Conservation (phyloP, 306 rosid species). For the Quercus bicolor region DNA sequence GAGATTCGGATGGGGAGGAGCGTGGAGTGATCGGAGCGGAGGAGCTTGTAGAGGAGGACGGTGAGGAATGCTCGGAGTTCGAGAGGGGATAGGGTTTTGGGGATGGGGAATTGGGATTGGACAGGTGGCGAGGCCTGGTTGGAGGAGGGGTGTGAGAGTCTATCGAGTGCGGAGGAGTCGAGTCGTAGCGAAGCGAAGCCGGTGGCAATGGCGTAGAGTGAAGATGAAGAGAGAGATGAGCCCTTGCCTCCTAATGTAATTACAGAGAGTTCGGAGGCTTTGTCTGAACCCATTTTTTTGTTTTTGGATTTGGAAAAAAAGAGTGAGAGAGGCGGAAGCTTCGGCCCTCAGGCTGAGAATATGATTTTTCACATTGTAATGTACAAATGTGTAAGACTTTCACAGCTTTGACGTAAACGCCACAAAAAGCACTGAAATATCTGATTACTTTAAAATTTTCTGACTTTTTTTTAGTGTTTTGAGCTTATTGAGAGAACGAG, state of each 20-base stretch:
- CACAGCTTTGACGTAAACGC: too few species aligned
- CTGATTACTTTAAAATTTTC: too few species aligned
- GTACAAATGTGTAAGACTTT: too few species aligned
- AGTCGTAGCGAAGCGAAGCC: conserved; percentile 42
- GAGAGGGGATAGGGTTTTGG: conserved; percentile 33
- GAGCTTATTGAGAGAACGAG: too few species aligned
- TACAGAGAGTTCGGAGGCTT: conserved; percentile 23
- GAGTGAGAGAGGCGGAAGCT: not conserved
- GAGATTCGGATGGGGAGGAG: conserved; percentile 39
- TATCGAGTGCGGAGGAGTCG: conserved; percentile 60
- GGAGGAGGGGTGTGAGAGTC: conserved; percentile 33
- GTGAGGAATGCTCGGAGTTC: conserved; percentile 51
- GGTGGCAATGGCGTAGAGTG: conserved; percentile 53
- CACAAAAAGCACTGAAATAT: too few species aligned
- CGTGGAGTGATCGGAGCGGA: conserved; percentile 30
- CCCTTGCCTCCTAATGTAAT: conserved; percentile 76
- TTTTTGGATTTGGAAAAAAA: not conserved
- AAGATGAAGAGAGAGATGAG: conserved; percentile 62
- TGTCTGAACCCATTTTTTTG: conserved; percentile 44
- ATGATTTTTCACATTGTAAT: too few species aligned
- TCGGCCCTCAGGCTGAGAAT: too few species aligned
- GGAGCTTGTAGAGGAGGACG: conserved; percentile 66
- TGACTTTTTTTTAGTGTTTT: too few species aligned
- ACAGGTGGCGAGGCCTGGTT: conserved; percentile 11
- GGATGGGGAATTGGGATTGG: conserved; percentile 30